Base-by-base conservation (phyloP, 1,284 basidiomycete species). In the Xerocomus nothofagi region DNA sequence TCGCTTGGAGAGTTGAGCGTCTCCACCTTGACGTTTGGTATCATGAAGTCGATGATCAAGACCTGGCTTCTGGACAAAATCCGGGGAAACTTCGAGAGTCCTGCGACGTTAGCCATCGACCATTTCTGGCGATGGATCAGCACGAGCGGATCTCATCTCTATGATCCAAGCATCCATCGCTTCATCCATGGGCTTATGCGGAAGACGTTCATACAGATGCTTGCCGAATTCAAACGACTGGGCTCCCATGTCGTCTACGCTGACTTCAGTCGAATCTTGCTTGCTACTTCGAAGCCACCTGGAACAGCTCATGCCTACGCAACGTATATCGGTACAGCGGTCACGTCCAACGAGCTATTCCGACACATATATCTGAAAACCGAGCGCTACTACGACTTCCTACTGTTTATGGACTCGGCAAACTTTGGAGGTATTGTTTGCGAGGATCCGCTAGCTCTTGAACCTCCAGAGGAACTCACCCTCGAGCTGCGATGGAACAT, bases 41-140 rank as follows among this genome's bases (percentile, higher is more conserved):
- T 94, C 42, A 76, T 99, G 44, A 94, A 93, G 65, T 76, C 79
- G 15, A 91, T 99, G 88, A 82, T 98, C 58, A 93, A 93, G 67
- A 71, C 77, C 0, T 99, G 97, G 97, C 82, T 96, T 54, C 76
- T 93, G n/a, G 92, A 97, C 68, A 89, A 91, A 57, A 83, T 92
- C 34, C 79, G 81, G 41, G 73, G 77, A 52, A 77, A 81, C 53
- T 79, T 78, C 39, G 77, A 80, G 30, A 80, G 82, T 48, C 82
- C 87, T 0, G 80, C 85, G 0, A 79, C 81, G 7, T 63, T 90
- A 7, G 78, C 80, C 0, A 79, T 91, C 44, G 92, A 96, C 65
- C 94, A 98, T 68, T 98, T 99, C 72, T 98, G 95, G 94, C 79
- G 97, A 27, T 99, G 97, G 97, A 81, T 97, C 55, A 91, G 86